Conservation (phyloP, 495 filamentous ascomycete species). For the Penicillium roqueforti region DNA sequence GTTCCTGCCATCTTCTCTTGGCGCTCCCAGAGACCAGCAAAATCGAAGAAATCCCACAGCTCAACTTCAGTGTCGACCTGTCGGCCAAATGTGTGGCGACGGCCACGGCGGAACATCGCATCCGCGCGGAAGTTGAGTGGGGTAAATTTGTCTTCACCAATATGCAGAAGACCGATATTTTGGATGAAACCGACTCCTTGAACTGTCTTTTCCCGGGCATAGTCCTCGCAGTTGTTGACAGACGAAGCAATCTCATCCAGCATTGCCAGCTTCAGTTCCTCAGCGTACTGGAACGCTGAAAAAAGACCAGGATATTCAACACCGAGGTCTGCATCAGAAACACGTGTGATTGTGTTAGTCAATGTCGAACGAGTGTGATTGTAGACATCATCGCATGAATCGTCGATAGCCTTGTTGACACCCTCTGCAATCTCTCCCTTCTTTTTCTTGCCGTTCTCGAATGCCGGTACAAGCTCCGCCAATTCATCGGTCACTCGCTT, state of each 20-base stretch:
- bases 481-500: conserved; percentile 79
- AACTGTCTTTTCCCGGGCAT: conserved; percentile 73
- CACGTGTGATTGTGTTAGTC: conserved; percentile 62
- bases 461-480: conserved; percentile 75
- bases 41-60: conserved; percentile 88
- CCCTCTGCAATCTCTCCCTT: conserved; percentile 76
- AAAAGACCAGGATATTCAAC: conserved; percentile 84
- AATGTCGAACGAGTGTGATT: conserved; percentile 71
- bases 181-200: conserved; percentile 84
- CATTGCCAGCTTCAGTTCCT: conserved; percentile 89
- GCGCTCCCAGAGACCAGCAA: conserved; percentile 71
- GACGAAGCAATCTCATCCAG: conserved; percentile 76
- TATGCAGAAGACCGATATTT: conserved; percentile 78
- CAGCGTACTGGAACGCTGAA: conserved; percentile 83
- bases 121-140: conserved; percentile 83
- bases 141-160: conserved; percentile 74
- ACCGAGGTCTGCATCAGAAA: conserved; percentile 73
- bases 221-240: conserved; percentile 75
- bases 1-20: conserved; percentile 94
- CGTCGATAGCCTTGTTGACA: conserved; percentile 77
- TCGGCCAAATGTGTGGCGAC: conserved; percentile 71
- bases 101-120: conserved; percentile 79
- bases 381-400: conserved; percentile 79
- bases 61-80: conserved; percentile 86
- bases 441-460: conserved; percentile 77